These are phyloP conservation scores for Ophiosphaerella korrae DNA, from an alignment of 2,329 filamentous ascomycete species.

Conservation along the genomic window DNA sequence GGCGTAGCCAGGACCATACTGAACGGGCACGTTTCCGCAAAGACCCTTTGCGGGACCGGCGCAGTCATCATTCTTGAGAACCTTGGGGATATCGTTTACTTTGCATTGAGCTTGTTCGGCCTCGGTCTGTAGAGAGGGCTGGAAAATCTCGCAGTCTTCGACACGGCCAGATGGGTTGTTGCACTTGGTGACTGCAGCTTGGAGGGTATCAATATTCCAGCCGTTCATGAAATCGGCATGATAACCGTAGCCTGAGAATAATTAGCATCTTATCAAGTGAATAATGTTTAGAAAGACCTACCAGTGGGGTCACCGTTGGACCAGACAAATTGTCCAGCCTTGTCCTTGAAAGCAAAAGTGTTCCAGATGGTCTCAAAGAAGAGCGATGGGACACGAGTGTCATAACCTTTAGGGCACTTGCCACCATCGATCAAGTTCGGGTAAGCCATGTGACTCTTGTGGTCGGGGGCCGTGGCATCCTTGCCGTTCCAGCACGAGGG, in stretches of 20 bases:
- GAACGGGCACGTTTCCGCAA: constrained; percentile 67
- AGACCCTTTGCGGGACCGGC: constrained; percentile 62
- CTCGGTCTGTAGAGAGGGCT: constrained; percentile 60
- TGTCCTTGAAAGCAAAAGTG: constrained; percentile 57
- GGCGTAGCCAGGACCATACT: constrained; percentile 52
- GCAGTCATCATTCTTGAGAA: constrained; percentile 65
- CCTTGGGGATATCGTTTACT: constrained; percentile 61
- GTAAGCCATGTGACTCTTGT: constrained; percentile 69
- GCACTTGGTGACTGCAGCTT: constrained; percentile 73
- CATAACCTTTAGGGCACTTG: constrained; percentile 60
- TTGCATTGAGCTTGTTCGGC: constrained; percentile 63
- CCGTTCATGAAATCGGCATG: constrained; percentile 75
- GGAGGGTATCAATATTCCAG: constrained; percentile 70
- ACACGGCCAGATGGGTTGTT: constrained; percentile 72
- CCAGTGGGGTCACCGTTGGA: constrained; percentile 76
- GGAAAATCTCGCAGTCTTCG: constrained; percentile 75
- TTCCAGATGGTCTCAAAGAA: constrained; percentile 66
- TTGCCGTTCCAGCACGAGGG: constrained; percentile 76
- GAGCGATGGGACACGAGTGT: constrained; percentile 61
- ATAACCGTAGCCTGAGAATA: constrained; percentile 65
- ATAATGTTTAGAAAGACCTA: constrained; percentile 50
- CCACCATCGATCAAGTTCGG: constrained; percentile 60
- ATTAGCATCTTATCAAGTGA: constrained; percentile 15
- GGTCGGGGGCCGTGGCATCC: constrained; percentile 61
- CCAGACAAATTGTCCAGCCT: constrained; percentile 66